Evolutionary conservation across 2,329 filamentous ascomycete genomes (phyloP).

Genomic region (Fusarium piperis): DNA sequence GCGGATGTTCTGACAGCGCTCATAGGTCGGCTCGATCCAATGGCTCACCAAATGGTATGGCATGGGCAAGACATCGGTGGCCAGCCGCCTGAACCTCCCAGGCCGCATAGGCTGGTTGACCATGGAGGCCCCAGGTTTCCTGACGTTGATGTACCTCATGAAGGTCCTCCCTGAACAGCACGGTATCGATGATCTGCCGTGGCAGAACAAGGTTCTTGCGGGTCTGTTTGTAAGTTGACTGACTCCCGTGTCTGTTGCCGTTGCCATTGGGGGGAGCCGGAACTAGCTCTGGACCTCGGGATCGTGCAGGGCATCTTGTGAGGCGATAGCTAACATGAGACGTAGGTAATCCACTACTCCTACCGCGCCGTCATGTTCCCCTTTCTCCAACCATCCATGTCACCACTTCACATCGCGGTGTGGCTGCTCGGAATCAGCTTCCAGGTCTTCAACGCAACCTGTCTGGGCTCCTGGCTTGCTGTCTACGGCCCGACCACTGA

Average conservation of each 20-base stretch:
- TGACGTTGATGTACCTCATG: slow-evolving; percentile 84
- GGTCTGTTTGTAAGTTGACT: slow-evolving; percentile 67
- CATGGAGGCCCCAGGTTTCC: slow-evolving; percentile 85
- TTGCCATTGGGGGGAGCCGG: slow-evolving; percentile 7
- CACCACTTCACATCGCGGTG: slow-evolving; percentile 80
- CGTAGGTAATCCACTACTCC: slow-evolving; percentile 81
- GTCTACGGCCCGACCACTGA: slow-evolving; percentile 78
- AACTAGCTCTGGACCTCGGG: background rate
- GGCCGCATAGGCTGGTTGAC: slow-evolving; percentile 87
- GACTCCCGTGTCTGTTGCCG: slow-evolving; percentile 19
- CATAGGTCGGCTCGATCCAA: slow-evolving; percentile 76
- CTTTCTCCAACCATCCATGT: slow-evolving; percentile 89
- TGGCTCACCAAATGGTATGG: slow-evolving; percentile 85
- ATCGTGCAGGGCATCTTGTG: slow-evolving; percentile 6
- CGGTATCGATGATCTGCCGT: slow-evolving; percentile 70
- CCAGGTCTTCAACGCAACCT: slow-evolving; percentile 82
- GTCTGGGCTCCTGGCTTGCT: slow-evolving; percentile 81
- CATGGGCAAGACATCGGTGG: slow-evolving; percentile 88
- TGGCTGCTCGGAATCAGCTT: slow-evolving; percentile 73
- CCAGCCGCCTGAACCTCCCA: slow-evolving; percentile 82
- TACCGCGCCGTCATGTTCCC: slow-evolving; percentile 90
- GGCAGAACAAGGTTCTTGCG: slow-evolving; percentile 81
- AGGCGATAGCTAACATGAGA: slow-evolving; percentile 9
- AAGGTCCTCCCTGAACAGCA: slow-evolving; percentile 69
- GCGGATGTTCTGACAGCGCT: slow-evolving; percentile 17